Evolutionary conservation across 1,284 basidiomycete species (phyloP).

Genomic region (Laetiporus sulphureus): DNA sequence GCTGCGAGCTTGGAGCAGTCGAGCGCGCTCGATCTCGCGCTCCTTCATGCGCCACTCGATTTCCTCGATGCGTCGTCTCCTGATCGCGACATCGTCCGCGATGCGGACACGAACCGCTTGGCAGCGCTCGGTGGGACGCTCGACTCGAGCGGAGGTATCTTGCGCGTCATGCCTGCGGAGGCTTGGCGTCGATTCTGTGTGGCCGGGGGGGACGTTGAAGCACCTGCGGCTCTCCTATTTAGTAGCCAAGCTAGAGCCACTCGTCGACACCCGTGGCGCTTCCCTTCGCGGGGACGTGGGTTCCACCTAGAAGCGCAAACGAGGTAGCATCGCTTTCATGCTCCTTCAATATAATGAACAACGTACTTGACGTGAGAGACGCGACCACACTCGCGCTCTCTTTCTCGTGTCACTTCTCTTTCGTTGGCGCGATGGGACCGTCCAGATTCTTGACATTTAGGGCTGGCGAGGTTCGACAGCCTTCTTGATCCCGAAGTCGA

Average conservation of each 20-base stretch:
- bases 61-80: conserved; percentile 44
- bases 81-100: conserved; percentile 26
- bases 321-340: conserved; percentile 42
- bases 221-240: conserved; percentile 49
- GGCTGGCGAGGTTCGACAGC: too few relatives aligned
- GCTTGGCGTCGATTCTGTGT: too few relatives aligned
- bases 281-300: conserved; percentile 54
- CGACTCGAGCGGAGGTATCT: too few relatives aligned
- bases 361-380: too few relatives aligned
- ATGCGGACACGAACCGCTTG: too few relatives aligned
- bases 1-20: conserved; percentile 15
- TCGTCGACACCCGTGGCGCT: conserved; percentile 51
- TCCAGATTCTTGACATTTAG: too few relatives aligned
- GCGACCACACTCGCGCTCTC: conserved; percentile 60
- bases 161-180: too few relatives aligned
- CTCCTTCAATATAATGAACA: conserved; percentile 60
- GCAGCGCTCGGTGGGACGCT: too few relatives aligned
- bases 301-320: conserved; percentile 35
- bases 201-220: too few relatives aligned
- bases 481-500: too few relatives aligned
- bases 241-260: conserved; percentile 59
- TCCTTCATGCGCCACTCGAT: conserved; percentile 45
- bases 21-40: conserved; percentile 22
- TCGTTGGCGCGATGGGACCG: conserved; percentile 10
- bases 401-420: conserved; percentile 29